These are phyloP conservation scores for Myxozyma monticola DNA, from an alignment of 805 yeast genomes.

Conservation along the genomic window DNA sequence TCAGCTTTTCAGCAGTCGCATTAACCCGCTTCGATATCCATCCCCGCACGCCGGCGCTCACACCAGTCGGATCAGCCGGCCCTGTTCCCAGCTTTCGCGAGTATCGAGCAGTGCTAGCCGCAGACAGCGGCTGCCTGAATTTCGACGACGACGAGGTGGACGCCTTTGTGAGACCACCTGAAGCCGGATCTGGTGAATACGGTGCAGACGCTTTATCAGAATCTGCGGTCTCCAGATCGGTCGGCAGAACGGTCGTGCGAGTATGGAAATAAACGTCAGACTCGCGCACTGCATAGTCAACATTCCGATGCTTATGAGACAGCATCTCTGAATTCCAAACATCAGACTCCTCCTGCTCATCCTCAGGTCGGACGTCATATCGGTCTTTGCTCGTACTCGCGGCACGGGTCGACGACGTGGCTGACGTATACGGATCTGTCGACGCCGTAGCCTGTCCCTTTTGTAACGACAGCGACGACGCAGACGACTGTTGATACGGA, in stretches of 20 bases:
- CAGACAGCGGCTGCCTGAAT: conserved; percentile 31
- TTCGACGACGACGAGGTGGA: neutral
- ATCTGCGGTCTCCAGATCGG: neutral
- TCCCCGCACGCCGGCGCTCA: conserved; percentile 32
- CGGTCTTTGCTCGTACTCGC: no score
- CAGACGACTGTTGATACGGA: no score
- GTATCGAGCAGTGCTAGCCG: conserved; percentile 3
- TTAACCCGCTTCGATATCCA: conserved; percentile 27
- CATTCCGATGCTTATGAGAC: conserved; percentile 21
- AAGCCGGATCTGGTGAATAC: neutral
- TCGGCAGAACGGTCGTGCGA: no score
- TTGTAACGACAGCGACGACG: no score
- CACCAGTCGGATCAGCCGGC: conserved; percentile 34
- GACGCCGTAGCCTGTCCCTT: no score
- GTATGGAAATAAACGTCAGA: conserved; percentile 49
- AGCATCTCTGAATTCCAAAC: conserved; percentile 8
- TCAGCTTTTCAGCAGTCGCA: conserved; percentile 10
- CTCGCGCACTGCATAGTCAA: conserved; percentile 61
- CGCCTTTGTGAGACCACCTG: neutral
- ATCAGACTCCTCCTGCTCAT: conserved; percentile 4
- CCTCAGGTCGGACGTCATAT: no score
- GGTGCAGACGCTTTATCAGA: neutral
- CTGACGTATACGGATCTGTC: no score
- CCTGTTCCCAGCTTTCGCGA: conserved; percentile 33
- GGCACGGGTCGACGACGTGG: no score